Evolutionary conservation across 2,329 filamentous ascomycete genomes (phyloP), one percentile per base, ranked within the genome.

Genomic region (Cordyceps militaris): DNA sequence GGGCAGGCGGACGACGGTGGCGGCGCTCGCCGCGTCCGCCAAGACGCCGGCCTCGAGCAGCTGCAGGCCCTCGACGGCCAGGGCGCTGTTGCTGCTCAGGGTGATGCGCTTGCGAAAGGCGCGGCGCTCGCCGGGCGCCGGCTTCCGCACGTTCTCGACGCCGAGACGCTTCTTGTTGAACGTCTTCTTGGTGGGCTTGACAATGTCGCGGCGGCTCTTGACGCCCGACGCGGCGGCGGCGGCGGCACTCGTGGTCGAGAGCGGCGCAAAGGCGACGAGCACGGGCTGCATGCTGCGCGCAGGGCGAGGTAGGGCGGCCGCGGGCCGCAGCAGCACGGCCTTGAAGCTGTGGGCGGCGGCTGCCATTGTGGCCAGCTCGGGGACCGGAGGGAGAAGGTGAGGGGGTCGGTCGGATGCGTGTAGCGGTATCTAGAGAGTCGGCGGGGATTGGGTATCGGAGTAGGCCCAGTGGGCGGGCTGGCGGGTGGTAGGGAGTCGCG

Each of bases 51-150:
- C 69, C 13, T 73, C 78, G 56, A 96, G 68, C 50, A 86, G 80
- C 60, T 79, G 74, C 64, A 96, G 77, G 11, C 84, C 88, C 24
- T 77, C 69, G 8, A 97, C 87, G 60, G 87, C 83, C 38, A 97
- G 76, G 51, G 94, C 94, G 74, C 96, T 97, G 72, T 89, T 88
- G 75, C 97, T 99, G 78, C 88, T 93, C 60, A 99, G 84, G 60
- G 95, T 85, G 66, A 99, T 89, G 64, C 89, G 85, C 77, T 95
- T 96, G 63, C 91, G 86, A 69, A 89, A 79, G 28, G 89, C 89
- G 74, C 91, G 96, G 63, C 92, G 85, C 78, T 97, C 92, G 63
- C 92, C 93, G 3, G 84, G 79, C 13, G 77, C 77, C 21, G 88
- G 87, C 63, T 84, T 79, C 71, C 80, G 82, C 57, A 75, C 69